Percentiles rank a stretch among this genome's conserved stretches.
Conservation (phyloP, 1,139 yeast genomes). For the Debaryomyces sp. region DNA sequence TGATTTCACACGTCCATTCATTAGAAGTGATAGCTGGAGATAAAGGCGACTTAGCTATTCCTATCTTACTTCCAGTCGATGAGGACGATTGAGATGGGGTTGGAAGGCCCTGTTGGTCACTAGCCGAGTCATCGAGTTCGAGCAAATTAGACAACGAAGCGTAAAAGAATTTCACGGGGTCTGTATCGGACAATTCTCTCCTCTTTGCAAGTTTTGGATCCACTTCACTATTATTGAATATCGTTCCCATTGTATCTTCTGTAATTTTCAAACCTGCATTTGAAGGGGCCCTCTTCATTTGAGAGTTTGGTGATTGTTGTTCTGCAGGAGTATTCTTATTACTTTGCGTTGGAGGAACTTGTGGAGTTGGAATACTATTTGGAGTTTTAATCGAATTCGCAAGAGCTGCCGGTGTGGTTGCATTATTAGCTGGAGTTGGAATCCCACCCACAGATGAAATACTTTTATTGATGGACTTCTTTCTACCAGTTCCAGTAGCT, state of each 20-base stretch:
- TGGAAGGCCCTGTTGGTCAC: slow-evolving; percentile 27
- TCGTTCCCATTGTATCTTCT: slow-evolving; percentile 29
- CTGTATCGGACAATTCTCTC: slow-evolving; percentile 47
- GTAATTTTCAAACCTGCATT: slow-evolving; percentile 12
- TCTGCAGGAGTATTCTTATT: slow-evolving; percentile 47
- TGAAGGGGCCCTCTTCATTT: slow-evolving; percentile 13
- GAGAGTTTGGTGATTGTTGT: slow-evolving; percentile 40
- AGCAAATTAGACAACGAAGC: slow-evolving; percentile 55
- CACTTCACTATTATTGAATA: slow-evolving; percentile 26
- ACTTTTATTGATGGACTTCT: slow-evolving; percentile 31
- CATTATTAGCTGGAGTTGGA: slow-evolving; percentile 41
- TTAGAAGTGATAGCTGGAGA: slow-evolving; percentile 28
- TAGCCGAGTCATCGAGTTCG: slow-evolving; percentile 45
- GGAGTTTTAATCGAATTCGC: slow-evolving; percentile 49
- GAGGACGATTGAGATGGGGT: slow-evolving; percentile 25
- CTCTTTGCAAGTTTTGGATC: slow-evolving; percentile 45
- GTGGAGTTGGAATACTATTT: slow-evolving; percentile 49
- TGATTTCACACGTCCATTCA: slow-evolving; percentile 51
- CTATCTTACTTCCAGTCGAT: slow-evolving; percentile 14
- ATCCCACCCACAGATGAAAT: slow-evolving; percentile 21
- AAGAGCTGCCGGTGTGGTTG: slow-evolving; percentile 45
- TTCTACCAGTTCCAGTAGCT: slow-evolving; percentile 19
- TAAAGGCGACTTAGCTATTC: slow-evolving; percentile 32
- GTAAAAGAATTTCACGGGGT: slow-evolving; percentile 54
- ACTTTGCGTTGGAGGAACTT: slow-evolving; percentile 36